Percentiles rank a stretch among this genome's conserved stretches.
These are phyloP conservation scores for Pythium plurisporium DNA, from an alignment of 352 stramenopile species.

Conservation along the genomic window DNA sequence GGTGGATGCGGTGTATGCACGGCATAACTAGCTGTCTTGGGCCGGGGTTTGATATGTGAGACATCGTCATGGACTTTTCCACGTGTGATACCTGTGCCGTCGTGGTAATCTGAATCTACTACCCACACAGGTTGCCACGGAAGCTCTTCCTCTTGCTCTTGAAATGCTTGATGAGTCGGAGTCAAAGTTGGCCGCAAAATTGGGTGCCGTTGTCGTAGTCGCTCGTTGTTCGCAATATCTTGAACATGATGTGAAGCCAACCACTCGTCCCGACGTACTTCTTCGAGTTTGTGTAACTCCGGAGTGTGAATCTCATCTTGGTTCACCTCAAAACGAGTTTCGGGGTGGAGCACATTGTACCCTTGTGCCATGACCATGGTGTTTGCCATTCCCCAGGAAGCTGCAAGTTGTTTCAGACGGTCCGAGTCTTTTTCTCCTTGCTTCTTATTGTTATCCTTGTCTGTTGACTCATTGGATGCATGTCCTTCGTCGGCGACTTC, in stretches of 20 bases:
- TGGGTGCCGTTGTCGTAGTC: background rate
- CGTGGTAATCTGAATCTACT: background rate
- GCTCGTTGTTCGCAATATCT: conserved; percentile 5
- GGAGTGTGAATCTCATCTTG: background rate
- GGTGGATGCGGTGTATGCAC: background rate
- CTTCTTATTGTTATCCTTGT: background rate
- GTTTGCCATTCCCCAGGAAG: background rate
- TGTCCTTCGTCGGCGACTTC: conserved; percentile 24
- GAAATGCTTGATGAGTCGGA: conserved; percentile 14
- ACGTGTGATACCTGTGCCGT: background rate
- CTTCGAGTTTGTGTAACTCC: background rate
- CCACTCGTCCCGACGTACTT: conserved; percentile 31
- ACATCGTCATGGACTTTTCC: background rate
- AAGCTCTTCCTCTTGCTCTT: conserved; percentile 14
- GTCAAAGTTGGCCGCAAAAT: conserved; percentile 8
- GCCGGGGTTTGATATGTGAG: background rate
- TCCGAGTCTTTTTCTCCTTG: background rate
- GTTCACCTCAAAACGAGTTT: too few species aligned
- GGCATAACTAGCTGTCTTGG: background rate
- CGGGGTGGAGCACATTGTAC: background rate
- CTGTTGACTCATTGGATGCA: background rate
- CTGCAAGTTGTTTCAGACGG: conserved; percentile 11
- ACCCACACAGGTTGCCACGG: conserved; percentile 29
- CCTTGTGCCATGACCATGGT: background rate
- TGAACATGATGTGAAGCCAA: conserved; percentile 35